Evolutionary conservation across 1,139 yeast genomes (phyloP).

Genomic region (Suhomyces maxii): DNA sequence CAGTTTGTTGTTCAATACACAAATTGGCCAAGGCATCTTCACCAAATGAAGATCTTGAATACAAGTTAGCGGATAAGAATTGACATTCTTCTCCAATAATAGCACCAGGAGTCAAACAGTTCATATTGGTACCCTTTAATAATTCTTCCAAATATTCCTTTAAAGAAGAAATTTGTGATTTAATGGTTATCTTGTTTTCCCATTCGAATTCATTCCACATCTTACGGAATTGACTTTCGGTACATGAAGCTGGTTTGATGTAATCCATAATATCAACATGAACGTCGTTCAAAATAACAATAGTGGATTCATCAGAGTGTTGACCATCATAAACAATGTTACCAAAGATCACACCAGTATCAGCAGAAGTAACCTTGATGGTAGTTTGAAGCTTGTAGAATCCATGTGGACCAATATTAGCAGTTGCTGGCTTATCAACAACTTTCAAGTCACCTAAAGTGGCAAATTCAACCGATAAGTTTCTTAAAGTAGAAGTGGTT

Average conservation of each 20-base stretch:
- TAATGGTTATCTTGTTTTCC: conserved; percentile 96
- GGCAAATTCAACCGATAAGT: conserved; percentile 92
- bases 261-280: conserved; percentile 97
- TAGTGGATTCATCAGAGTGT: conserved; percentile 85
- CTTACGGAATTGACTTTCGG: conserved; percentile 87
- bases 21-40: conserved; percentile 97
- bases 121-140: conserved; percentile 88
- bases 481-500: conserved; percentile 86
- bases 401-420: conserved; percentile 94
- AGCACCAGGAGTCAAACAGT: conserved; percentile 89
- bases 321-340: conserved; percentile 96
- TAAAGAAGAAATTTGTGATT: conserved; percentile 66
- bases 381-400: conserved; percentile 89
- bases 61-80: conserved; percentile 90
- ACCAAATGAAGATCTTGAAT: conserved; percentile 91
- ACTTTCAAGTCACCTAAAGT: conserved; percentile 95
- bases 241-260: conserved; percentile 88
- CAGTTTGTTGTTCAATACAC: conserved; percentile 79
- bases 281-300: conserved; percentile 90
- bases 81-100: conserved; percentile 84
- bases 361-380: conserved; percentile 93
- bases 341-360: conserved; percentile 86
- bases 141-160: conserved; percentile 78
- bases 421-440: conserved; percentile 89
- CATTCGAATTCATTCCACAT: conserved; percentile 99